Base-by-base conservation (phyloP, 176 grass and related monocot species). In the Lolium perenne region DNA sequence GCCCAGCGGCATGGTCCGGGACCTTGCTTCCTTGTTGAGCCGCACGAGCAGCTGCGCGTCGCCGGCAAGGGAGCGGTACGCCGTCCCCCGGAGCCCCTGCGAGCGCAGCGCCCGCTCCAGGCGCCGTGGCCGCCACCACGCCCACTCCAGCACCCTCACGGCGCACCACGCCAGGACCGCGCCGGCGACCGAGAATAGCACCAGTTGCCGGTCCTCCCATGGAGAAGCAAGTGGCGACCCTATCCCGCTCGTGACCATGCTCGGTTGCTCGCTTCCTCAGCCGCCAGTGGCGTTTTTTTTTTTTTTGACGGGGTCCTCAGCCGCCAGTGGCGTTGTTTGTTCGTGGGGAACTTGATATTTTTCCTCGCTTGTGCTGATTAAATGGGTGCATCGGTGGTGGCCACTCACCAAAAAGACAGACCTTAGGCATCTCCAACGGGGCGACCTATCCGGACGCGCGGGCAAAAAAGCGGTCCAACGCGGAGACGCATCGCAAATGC, bases 81-180 rank as follows among this genome's bases (percentile, higher is more conserved):
- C 47, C 14, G 69, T 95, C 78, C 91, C 94, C 0, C 48, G 47
- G 66, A 95, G 73, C 0, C 94, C 94, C 82, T 93, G 94, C 70
- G 91, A 12, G 18, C 91, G 76, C 10, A 95, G 88, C 75, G 20
- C 82, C 43, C 65, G 43, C 0, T 57, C 81, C 17, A 89, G 86
- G 4, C 91, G 86, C 72, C 71, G 82, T 40, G 94, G 94, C 49
- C 77, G 78, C 80, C 89, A 87, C 94, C 94, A 95, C 8, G 82
- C 87, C 91, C 86, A 93, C 74, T 91, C 81, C 81, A 95, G 4
- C 46, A 11, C 75, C 82, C 80, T 81, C 15, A 83, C 45, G 10
- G 62, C 87, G 79, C 84, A 83, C 92, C 87, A 94, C 17, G 85
- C 76, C 10, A 87, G 1, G 23, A 43, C 59, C 26, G 78, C 72